Evolutionary conservation across 495 filamentous ascomycete genomes (phyloP).

Genomic region (Penicillium lagena): DNA sequence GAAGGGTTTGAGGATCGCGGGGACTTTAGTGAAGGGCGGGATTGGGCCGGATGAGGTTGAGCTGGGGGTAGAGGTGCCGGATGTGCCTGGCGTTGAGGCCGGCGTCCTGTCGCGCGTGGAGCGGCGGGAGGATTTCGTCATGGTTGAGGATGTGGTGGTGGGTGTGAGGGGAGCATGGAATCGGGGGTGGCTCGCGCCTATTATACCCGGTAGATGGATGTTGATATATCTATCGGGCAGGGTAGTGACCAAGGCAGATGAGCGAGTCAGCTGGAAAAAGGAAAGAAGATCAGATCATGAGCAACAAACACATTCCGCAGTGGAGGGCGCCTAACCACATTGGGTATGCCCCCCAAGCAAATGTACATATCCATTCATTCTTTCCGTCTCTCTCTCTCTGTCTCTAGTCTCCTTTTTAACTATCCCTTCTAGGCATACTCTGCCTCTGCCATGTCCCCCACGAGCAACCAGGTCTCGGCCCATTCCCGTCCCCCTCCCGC

Average conservation of each 20-base stretch:
- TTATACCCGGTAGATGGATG: too few relatives aligned
- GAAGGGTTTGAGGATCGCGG: slow-evolving; percentile 53
- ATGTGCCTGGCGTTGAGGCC: slow-evolving; percentile 20
- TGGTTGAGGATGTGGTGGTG: slow-evolving; percentile 5
- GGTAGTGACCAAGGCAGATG: not conserved
- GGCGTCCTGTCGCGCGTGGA: slow-evolving; percentile 19
- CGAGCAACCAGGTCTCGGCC: slow-evolving; percentile 4
- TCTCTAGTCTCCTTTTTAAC: slow-evolving; percentile 9
- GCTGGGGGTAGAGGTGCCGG: slow-evolving; percentile 31
- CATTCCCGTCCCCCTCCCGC: slow-evolving; percentile 5
- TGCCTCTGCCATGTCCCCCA: not conserved
- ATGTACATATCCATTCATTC: too few relatives aligned
- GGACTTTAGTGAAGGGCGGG: slow-evolving; percentile 57
- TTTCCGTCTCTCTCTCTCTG: not conserved
- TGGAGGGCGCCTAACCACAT: too few relatives aligned
- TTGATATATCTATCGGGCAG: too few relatives aligned
- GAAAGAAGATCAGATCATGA: too few relatives aligned
- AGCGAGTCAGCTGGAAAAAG: not conserved
- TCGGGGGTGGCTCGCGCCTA: not conserved
- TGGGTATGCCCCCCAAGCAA: too few relatives aligned
- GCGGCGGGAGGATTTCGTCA: slow-evolving; percentile 38
- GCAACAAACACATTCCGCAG: too few relatives aligned
- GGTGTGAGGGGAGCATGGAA: not conserved
- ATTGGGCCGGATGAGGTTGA: slow-evolving; percentile 36
- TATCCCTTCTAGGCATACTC: not conserved